A percentile compares a stretch with the other conserved stretches of the same genome.
phyloP scores from a whole-genome alignment of 768 basidiomycete genomes.

The Boletus coccyginus region DNA sequence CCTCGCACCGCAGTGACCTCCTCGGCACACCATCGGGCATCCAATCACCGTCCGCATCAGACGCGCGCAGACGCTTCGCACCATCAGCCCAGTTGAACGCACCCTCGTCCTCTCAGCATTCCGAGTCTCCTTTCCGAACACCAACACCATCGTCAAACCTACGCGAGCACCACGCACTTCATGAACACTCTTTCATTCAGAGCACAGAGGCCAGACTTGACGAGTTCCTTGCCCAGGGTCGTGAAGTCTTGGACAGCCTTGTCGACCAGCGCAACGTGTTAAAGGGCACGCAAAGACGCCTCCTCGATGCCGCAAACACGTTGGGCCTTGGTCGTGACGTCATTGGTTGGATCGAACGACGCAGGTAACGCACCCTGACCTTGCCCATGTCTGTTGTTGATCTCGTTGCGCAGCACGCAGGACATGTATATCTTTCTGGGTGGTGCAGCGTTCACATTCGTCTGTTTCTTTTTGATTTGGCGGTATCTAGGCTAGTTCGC shows the following conservation, averaged over 20 bases:
- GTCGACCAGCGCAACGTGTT: slow-evolving; percentile 90
- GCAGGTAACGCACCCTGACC: slow-evolving; percentile 56
- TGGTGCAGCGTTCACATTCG: slow-evolving; percentile 83
- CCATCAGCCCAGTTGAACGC: slow-evolving; percentile 32
- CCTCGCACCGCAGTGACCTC: slow-evolving; percentile 62
- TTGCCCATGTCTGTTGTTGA: slow-evolving; percentile 3
- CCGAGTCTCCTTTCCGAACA: slow-evolving; percentile 84
- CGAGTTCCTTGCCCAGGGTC: slow-evolving; percentile 88
- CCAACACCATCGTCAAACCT: slow-evolving; percentile 52
- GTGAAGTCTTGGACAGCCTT: slow-evolving; percentile 87
- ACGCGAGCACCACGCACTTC: slow-evolving; percentile 76
- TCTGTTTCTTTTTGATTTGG: slow-evolving; percentile 94
- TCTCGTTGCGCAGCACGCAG: slow-evolving; percentile 61
- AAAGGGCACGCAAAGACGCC: slow-evolving; percentile 87
- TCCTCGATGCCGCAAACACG: slow-evolving; percentile 91
- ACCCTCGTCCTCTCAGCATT: slow-evolving; percentile 52
- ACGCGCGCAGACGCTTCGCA: slow-evolving; percentile 66
- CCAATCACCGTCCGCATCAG: slow-evolving; percentile 33
- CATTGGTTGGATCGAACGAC: slow-evolving; percentile 94
- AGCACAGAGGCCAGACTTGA: slow-evolving; percentile 81
- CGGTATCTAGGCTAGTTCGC: slow-evolving; percentile 66
- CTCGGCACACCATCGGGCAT: slow-evolving; percentile 45
- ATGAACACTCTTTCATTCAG: slow-evolving; percentile 87
- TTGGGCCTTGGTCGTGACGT: slow-evolving; percentile 91
- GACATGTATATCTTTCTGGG: slow-evolving; percentile 92